phyloP scores from a whole-genome alignment of 768 basidiomycete species.

The Lentinula raphanica region DNA sequence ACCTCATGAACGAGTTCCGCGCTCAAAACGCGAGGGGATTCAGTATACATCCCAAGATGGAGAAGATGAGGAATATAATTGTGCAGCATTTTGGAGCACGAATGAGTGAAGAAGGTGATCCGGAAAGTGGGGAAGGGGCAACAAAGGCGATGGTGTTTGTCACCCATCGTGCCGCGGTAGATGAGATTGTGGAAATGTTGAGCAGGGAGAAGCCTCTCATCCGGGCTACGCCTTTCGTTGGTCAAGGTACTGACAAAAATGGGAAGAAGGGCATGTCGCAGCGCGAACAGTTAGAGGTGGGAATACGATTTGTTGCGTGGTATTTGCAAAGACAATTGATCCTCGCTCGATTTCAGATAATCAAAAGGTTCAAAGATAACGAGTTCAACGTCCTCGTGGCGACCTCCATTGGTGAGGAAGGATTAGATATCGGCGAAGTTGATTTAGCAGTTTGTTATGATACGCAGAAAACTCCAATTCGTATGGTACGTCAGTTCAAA shows the following conservation, averaged over 20 bases:
- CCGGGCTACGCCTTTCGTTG: constrained; percentile 81
- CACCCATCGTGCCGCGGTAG: constrained; percentile 84
- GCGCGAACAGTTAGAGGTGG: constrained; percentile 85
- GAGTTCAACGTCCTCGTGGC: constrained; percentile 91
- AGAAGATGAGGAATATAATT: constrained; percentile 66
- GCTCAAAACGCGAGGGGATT: constrained; percentile 50
- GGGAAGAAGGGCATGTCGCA: constrained; percentile 87
- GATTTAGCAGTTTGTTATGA: constrained; percentile 97
- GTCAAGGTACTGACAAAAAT: constrained; percentile 80
- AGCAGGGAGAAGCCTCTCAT: constrained; percentile 75
- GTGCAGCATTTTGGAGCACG: constrained; percentile 72
- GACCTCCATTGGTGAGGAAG: constrained; percentile 97
- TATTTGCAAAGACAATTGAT: not conserved
- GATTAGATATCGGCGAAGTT: constrained; percentile 95
- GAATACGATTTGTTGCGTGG: constrained; percentile 11
- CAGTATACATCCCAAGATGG: constrained; percentile 87
- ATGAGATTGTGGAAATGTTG: constrained; percentile 81
- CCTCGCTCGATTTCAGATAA: constrained; percentile 50
- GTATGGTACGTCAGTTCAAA: constrained; percentile 61
- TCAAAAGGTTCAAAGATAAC: constrained; percentile 81
- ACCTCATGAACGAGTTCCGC: constrained; percentile 64
- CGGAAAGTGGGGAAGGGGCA: constrained; percentile 23
- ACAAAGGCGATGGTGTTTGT: constrained; percentile 94
- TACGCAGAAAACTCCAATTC: constrained; percentile 91
- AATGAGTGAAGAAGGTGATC: constrained; percentile 35